Conservation (phyloP, 768 basidiomycete species). For the Kwoniella sp. region DNA sequence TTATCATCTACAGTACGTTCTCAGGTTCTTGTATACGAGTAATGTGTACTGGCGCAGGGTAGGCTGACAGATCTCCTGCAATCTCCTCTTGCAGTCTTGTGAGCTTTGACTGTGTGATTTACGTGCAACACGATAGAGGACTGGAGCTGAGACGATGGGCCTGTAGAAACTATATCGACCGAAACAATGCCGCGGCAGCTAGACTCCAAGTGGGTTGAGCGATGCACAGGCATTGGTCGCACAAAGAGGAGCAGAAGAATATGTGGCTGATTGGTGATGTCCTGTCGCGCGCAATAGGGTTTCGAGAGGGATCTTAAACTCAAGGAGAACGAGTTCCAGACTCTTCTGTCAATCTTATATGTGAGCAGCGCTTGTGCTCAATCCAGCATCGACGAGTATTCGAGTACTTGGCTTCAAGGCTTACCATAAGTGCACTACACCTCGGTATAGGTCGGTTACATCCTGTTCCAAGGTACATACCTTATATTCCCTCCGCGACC, state of each 20-base stretch:
- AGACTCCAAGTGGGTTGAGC: constrained; percentile 21
- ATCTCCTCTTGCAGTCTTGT: constrained; percentile 22
- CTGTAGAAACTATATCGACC: constrained; percentile 40
- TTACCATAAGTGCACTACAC: neutral
- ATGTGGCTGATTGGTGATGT: too few species aligned
- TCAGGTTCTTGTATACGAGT: too few species aligned
- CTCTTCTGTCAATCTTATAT: constrained; percentile 50
- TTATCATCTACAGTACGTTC: constrained; percentile 37
- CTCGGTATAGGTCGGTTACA: constrained; percentile 47
- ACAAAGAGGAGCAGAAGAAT: too few species aligned
- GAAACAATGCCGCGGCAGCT: constrained; percentile 41
- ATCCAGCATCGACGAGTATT: neutral
- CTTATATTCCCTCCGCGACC: neutral
- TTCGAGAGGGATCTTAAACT: constrained; percentile 52
- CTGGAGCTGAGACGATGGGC: neutral
- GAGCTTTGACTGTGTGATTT: neutral
- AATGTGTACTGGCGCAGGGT: too few species aligned
- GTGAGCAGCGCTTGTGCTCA: constrained; percentile 6
- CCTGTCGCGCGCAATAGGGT: constrained; percentile 31
- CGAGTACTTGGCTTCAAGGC: too few species aligned
- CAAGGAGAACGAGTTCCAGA: constrained; percentile 43
- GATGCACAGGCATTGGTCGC: neutral
- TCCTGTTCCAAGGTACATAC: constrained; percentile 39
- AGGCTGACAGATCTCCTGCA: too few species aligned
- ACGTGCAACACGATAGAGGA: neutral